A percentile compares a stretch with the other conserved stretches of the same genome.
phyloP scores from a whole-genome alignment of 2,329 filamentous ascomycete species.

The Penicillium glabrum region DNA sequence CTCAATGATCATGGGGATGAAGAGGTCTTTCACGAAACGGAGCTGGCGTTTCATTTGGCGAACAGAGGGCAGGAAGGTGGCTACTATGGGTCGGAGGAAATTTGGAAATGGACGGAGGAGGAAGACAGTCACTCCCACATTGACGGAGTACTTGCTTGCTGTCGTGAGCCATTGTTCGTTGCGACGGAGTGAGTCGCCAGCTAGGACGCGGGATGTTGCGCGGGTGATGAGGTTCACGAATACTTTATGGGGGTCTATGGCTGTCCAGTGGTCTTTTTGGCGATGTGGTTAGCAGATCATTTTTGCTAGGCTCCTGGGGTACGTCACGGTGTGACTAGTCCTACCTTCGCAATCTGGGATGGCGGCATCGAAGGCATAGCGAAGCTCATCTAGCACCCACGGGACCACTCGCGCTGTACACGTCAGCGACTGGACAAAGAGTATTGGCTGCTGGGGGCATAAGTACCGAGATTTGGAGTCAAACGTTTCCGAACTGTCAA shows the following conservation, averaged over 20 bases:
- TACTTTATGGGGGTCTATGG: conserved; percentile 22
- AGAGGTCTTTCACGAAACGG: conserved; percentile 31
- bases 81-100: conserved; percentile 33
- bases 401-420: conserved; percentile 24
- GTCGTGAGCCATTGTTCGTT: conserved; percentile 41
- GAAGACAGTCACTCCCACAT: conserved; percentile 33
- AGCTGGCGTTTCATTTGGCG: conserved; percentile 32
- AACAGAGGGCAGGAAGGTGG: conserved; percentile 36
- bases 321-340: neutral
- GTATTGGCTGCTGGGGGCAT: neutral
- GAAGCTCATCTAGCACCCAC: conserved; percentile 26
- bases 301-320: neutral
- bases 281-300: neutral
- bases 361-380: conserved; percentile 22
- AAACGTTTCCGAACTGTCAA: conserved; percentile 25
- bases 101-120: conserved; percentile 36
- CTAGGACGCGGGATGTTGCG: conserved; percentile 42
- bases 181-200: conserved; percentile 36
- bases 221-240: conserved; percentile 39
- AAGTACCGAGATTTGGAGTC: conserved; percentile 25
- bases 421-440: neutral
- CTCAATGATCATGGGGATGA: conserved; percentile 34
- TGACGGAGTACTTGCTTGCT: conserved; percentile 35
- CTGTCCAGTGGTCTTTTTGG: conserved; percentile 22
- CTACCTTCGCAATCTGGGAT: conserved; percentile 27